Conservation (phyloP, 2,329 filamentous ascomycete genomes). For the Coniochaeta sp. region DNA sequence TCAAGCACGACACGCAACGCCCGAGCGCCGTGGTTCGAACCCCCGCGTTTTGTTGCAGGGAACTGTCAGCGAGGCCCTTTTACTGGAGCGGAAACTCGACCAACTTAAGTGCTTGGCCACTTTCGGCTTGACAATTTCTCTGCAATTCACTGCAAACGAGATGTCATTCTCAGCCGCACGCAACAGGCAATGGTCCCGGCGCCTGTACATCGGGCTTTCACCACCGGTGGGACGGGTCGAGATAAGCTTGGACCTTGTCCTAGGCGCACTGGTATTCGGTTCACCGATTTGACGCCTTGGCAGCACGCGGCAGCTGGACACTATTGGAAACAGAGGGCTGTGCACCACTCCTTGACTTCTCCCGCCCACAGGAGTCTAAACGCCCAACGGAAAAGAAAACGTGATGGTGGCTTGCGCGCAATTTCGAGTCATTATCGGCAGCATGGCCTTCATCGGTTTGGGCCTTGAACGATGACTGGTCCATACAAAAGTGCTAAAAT, state of each 20-base stretch:
- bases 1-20: not conserved
- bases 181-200: not conserved
- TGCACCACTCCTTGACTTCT: no score
- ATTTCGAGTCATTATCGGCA: not conserved
- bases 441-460: not conserved
- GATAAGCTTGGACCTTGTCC: not conserved
- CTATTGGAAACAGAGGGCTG: not conserved
- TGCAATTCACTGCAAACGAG: not conserved
- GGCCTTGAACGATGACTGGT: not conserved
- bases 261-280: not conserved
- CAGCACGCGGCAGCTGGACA: not conserved
- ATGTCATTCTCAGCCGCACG: not conserved
- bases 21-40: not conserved
- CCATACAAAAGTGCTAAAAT: not conserved
- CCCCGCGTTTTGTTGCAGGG: not conserved
- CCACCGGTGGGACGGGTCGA: not conserved
- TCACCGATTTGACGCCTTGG: not conserved
- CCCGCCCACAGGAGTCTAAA: not conserved
- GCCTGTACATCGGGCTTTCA: not conserved
- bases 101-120: not conserved
- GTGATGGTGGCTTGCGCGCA: not conserved
- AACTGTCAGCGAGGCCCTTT: no score
- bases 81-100: no score
- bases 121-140: not conserved
- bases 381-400: not conserved